Evolutionary conservation across 306 rosid species (phyloP).

Genomic region (Fagus sylvatica): DNA sequence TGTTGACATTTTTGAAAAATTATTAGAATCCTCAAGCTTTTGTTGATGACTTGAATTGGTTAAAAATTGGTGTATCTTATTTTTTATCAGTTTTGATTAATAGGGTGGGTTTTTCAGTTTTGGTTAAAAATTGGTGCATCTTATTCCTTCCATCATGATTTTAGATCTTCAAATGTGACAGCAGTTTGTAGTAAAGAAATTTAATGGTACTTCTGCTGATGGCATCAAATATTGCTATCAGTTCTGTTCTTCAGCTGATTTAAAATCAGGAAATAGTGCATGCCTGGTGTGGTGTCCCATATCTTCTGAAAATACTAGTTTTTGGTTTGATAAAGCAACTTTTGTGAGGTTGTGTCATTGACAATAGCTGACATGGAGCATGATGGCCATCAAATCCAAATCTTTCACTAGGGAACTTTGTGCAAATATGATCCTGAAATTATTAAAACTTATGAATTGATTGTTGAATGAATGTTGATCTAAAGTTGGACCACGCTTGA

Average conservation of each 20-base stretch:
- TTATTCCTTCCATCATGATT: neutral
- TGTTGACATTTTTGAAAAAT: too few species aligned
- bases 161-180: neutral
- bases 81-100: too few species aligned
- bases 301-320: neutral
- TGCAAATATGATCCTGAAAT: slow-evolving; percentile 3
- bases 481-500: neutral
- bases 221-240: neutral
- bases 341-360: neutral
- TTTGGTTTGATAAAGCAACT: neutral
- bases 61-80: too few species aligned
- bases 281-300: neutral
- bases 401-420: neutral
- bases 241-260: neutral
- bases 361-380: neutral
- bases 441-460: neutral
- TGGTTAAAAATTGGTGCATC: too few species aligned
- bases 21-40: too few species aligned
- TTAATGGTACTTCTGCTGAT: neutral
- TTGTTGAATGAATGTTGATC: neutral
- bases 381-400: neutral
- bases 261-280: neutral
- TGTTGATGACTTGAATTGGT: too few species aligned
- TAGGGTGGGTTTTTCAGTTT: too few species aligned
- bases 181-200: neutral